Conservation (phyloP, 202 grass and related monocot species). For the Zizania palustris region DNA sequence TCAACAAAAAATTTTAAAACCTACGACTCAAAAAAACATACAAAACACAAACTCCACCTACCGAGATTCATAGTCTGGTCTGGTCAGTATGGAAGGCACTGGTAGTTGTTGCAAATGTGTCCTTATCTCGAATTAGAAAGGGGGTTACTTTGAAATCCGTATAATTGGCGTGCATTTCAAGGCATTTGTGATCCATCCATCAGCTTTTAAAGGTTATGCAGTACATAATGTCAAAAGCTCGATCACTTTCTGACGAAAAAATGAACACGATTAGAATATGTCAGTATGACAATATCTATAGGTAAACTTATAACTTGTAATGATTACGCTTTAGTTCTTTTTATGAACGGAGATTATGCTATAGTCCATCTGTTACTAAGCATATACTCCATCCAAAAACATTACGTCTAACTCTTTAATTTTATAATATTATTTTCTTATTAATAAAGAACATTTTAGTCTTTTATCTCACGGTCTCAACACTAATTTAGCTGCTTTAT, state of each 20-base stretch:
- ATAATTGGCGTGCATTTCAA: conserved; percentile 64
- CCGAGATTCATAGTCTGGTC: conserved; percentile 47
- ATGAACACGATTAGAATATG: background rate
- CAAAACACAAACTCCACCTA: too few relatives aligned
- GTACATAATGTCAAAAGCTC: conserved; percentile 79
- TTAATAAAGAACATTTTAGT: too few relatives aligned
- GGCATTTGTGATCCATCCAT: conserved; percentile 80
- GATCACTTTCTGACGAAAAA: conserved; percentile 62
- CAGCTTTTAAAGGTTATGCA: conserved; percentile 77
- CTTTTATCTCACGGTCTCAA: too few relatives aligned
- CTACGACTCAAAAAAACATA: too few relatives aligned
- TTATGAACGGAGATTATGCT: too few relatives aligned
- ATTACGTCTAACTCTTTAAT: too few relatives aligned
- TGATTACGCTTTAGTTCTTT: background rate
- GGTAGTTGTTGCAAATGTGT: background rate
- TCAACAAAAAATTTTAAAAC: too few relatives aligned
- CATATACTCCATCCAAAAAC: background rate
- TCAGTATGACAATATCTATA: background rate
- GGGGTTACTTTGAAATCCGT: conserved; percentile 74
- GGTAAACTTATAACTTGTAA: background rate
- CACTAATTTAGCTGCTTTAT: too few relatives aligned
- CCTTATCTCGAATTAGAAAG: conserved; percentile 5
- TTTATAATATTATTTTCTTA: too few relatives aligned
- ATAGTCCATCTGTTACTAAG: background rate
- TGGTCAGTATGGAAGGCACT: conserved; percentile 50